These are phyloP conservation scores for Candida adriatica DNA, from an alignment of 805 yeast species.

Conservation along the genomic window DNA sequence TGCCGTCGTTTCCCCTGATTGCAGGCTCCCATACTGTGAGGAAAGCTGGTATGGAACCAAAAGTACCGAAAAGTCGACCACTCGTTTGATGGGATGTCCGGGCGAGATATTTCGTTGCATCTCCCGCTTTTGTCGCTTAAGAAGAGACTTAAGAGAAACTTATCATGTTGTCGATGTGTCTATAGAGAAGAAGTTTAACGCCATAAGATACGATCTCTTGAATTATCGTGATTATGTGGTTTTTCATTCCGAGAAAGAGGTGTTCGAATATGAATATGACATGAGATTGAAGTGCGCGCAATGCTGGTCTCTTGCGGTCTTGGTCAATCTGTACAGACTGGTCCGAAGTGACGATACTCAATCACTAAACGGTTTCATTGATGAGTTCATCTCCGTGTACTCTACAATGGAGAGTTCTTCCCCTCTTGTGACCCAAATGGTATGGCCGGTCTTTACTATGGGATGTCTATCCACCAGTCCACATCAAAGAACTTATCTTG, in stretches of 20 bases:
- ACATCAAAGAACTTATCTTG: conserved; percentile 27
- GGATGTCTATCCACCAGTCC: conserved; percentile 36
- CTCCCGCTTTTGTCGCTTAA: conserved; percentile 35
- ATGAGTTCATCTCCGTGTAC: conserved; percentile 43
- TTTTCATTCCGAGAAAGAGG: conserved; percentile 11
- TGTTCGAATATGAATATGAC: conserved; percentile 32
- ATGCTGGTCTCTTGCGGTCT: conserved; percentile 43
- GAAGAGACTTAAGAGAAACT: conserved; percentile 22
- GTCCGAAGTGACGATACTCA: conserved; percentile 26
- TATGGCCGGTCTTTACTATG: conserved; percentile 52
- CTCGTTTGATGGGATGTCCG: conserved; percentile 54
- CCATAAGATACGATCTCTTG: conserved; percentile 30
- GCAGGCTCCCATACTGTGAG: conserved; percentile 45
- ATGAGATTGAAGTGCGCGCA: conserved; percentile 45
- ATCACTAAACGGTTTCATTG: conserved; percentile 27
- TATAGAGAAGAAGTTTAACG: conserved; percentile 23
- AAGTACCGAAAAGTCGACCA: conserved; percentile 37
- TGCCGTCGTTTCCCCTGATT: conserved; percentile 51
- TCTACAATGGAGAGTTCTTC: conserved; percentile 37
- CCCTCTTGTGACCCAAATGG: conserved; percentile 53
- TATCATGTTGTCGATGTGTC: conserved; percentile 9
- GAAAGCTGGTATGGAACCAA: conserved; percentile 47
- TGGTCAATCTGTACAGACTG: conserved; percentile 27
- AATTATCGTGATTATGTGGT: conserved; percentile 43
- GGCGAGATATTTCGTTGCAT: conserved; percentile 47